Base-by-base conservation (phyloP, 306 rosid species). In the Trifolium pratense region DNA sequence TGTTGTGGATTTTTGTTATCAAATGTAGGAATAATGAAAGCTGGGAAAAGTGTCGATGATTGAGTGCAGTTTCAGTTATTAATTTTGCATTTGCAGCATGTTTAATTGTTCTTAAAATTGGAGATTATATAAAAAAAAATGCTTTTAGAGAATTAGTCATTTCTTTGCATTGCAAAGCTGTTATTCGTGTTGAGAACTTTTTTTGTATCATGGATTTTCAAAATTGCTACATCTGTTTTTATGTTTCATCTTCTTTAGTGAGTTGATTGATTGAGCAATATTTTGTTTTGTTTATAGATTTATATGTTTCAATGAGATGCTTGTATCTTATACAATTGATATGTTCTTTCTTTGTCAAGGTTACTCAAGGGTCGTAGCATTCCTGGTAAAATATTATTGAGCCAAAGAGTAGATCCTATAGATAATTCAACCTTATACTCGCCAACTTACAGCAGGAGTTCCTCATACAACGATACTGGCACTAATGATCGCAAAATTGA, bases 281-380 rank as follows among this genome's bases (percentile, higher is more conserved):
- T 0, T 36, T 21, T 59, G 40, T 52, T 56, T 32, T 31, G 5
- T 16, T 36, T 42, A 10, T 7, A 25, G 25, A 36, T 64, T 64
- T 72, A 15, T 55, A 10, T 21, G 31, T 73, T 66, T 57, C 62
- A 32, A 18, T 0, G 48, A 12, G 37, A 71, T 63, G 34, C 29
- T 11, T 70, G 25, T 75, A 10, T 20, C 21, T 32, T 55, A 20
- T 76, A 43, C 15, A 71, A 51, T 81, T 77, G 42, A 7, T 56
- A 9, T 68, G 14, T 58, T 52, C 12, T 61, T 83, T 70, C n/a
- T 78, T 73, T 68, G 73, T 73, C 26, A 80, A 93, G 98, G 86
- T 84, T 93, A 75, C 96, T 91, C 76, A 93, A 91, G 81, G 98
- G 98, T 70, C 97, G 97, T 48, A 85, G 88, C 69, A 91, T 93